A percentile compares a stretch with the other conserved stretches of the same genome.
phyloP scores from a whole-genome alignment of 164 flowering plant genomes.

The Vitis rupestris region DNA sequence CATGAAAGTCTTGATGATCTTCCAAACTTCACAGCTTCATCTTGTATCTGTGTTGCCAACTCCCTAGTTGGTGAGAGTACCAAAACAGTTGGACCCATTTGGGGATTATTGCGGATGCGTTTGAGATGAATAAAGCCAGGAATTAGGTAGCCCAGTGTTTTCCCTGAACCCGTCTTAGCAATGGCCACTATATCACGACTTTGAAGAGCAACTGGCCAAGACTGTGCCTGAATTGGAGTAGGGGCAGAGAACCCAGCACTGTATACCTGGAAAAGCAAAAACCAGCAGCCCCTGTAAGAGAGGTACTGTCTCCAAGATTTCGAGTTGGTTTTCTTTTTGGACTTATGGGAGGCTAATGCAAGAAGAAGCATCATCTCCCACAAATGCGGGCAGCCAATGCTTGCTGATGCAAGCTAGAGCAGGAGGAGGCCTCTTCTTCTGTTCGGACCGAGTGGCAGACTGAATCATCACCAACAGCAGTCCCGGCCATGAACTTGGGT shows the following conservation, averaged over 20 bases:
- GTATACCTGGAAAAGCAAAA: conserved; percentile 65
- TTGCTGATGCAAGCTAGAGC: conserved; percentile 79
- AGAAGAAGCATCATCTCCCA: conserved; percentile 71
- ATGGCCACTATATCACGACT: conserved; percentile 84
- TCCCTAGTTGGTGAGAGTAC: conserved; percentile 93
- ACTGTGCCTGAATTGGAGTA: conserved; percentile 93
- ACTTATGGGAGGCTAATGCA: conserved; percentile 30
- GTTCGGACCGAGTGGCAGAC: conserved; percentile 72
- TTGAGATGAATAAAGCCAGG: conserved; percentile 85
- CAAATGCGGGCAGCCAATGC: conserved; percentile 37
- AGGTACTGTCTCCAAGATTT: conserved; percentile 31
- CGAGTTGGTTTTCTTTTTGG: conserved; percentile 30
- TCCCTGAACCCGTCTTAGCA: conserved; percentile 98
- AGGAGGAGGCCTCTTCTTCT: conserved; percentile 82
- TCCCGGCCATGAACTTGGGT: conserved; percentile 62
- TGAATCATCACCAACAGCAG: conserved; percentile 77
- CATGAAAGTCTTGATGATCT: conserved; percentile 78
- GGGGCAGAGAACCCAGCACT: conserved; percentile 86
- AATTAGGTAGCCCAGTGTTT: conserved; percentile 82
- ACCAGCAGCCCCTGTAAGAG: conserved; percentile 41
- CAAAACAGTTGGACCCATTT: conserved; percentile 80
- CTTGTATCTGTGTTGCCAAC: conserved; percentile 91
- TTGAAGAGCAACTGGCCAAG: conserved; percentile 88
- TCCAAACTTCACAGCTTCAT: conserved; percentile 84
- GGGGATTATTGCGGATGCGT: conserved; percentile 47